These are phyloP conservation scores for Globisporangium iwayamae DNA, from an alignment of 352 stramenopile genomes.

Conservation along the genomic window DNA sequence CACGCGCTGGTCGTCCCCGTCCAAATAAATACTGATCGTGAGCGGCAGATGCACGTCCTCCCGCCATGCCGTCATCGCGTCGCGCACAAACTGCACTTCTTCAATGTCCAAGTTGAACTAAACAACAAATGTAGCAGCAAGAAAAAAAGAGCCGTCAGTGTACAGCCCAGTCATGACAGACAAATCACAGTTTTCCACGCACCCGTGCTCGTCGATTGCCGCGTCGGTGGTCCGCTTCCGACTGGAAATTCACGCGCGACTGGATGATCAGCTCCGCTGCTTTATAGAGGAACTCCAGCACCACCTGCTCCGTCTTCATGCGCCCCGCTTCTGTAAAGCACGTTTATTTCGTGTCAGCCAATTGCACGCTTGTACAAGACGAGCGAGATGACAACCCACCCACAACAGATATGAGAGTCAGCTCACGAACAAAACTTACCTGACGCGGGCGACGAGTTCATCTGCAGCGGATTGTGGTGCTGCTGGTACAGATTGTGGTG, in stretches of 20 bases:
- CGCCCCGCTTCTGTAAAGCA: conserved; percentile 37
- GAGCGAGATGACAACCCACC: neutral
- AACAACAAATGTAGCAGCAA: neutral
- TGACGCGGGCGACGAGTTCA: conserved; percentile 11
- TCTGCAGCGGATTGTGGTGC: conserved; percentile 7
- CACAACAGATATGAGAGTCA: neutral
- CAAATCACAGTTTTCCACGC: conserved; percentile 10
- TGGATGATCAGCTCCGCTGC: conserved; percentile 78
- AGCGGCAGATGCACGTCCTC: conserved; percentile 72
- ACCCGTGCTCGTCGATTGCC: conserved; percentile 57
- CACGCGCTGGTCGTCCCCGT: conserved; percentile 42
- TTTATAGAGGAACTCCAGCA: conserved; percentile 85
- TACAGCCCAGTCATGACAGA: neutral
- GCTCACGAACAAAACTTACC: conserved; percentile 2
- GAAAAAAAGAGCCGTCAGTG: neutral
- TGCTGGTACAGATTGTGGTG: conserved; percentile 5
- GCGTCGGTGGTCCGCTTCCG: conserved; percentile 38
- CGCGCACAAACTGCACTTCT: conserved; percentile 61
- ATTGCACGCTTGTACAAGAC: too few relatives aligned
- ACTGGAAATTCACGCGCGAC: conserved; percentile 68
- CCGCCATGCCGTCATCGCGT: conserved; percentile 61
- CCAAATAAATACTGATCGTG: conserved; percentile 66
- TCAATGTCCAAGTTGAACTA: conserved; percentile 86
- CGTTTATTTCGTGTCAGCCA: neutral
- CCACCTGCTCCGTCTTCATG: conserved; percentile 79